These are phyloP conservation scores for Neohortaea acidophila DNA, from an alignment of 495 filamentous ascomycete genomes.

Conservation along the genomic window DNA sequence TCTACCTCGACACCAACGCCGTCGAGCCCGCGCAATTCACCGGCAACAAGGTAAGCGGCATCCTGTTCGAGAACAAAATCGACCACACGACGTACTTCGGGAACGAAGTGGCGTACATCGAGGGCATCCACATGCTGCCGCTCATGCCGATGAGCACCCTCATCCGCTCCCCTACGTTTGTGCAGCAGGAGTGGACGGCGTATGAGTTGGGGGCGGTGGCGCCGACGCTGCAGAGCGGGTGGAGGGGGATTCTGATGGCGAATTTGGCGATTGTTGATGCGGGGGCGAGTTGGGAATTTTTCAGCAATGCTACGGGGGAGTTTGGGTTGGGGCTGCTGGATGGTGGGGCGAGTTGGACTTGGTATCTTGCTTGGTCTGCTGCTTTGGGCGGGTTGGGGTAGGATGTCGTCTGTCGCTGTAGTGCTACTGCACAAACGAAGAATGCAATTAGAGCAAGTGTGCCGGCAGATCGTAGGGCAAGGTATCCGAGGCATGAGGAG, in stretches of 20 bases:
- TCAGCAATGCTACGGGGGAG: constrained; percentile 34
- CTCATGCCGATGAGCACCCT: constrained; percentile 56
- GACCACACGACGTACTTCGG: constrained; percentile 95
- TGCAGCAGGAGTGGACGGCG: constrained; percentile 69
- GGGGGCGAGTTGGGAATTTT: constrained; percentile 53
- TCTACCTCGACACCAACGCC: constrained; percentile 51
- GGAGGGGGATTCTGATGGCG: constrained; percentile 57
- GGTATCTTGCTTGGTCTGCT: constrained; percentile 76
- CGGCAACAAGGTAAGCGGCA: constrained; percentile 76
- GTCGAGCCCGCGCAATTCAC: constrained; percentile 67
- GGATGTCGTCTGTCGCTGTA: too few species aligned
- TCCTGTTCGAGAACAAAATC: constrained; percentile 92
- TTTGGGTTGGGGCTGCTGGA: constrained; percentile 68
- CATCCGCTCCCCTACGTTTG: constrained; percentile 53
- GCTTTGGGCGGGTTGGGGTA: constrained; percentile 32
- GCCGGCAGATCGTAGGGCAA: too few species aligned
- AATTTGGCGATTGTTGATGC: constrained; percentile 74
- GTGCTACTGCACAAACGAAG: too few species aligned
- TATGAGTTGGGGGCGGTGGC: constrained; percentile 46
- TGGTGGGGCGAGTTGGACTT: constrained; percentile 71
- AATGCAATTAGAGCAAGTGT: too few species aligned
- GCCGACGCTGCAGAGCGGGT: constrained; percentile 25
- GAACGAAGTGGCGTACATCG: constrained; percentile 60
- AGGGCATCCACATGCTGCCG: constrained; percentile 95
- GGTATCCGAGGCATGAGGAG: too few species aligned